Base-by-base conservation (phyloP, 2,329 filamentous ascomycete genomes). In the Shiraia sp. region DNA sequence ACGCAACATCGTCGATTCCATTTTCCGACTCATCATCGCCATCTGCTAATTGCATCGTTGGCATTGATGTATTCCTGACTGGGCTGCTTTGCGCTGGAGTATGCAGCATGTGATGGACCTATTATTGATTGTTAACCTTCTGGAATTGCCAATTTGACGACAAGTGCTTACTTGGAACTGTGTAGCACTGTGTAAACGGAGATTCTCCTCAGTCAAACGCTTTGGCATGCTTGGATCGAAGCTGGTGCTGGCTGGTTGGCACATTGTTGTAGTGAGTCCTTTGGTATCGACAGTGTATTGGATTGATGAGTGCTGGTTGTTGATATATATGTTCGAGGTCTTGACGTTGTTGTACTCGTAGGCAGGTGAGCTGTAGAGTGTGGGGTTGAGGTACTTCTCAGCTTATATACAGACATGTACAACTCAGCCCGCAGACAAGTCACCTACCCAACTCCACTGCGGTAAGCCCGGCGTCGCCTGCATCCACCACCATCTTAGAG, bases 151-250 rank as follows among this genome's bases (percentile, higher is more conserved):
- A 13, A 30, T 24, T 22, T 24, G 7, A 31, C 36, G 34, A 24
- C 17, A 2, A 16, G n/a, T 15, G 42, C 49, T 23, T 42, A 68
- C 66, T 53, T 61, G 57, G 13, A 37, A 36, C 23, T 44, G 53
- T 33, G 51, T 40, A 1, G 51, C 55, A 36, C 60, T 59, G 39
- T 69, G 64, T 29, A 59, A 40, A 33, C 55, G 51, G 22, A 69
- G 30, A 42, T 68, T 69, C 32, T 63, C 58, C 31, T 65, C 59
- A 1, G 65, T 66, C 27, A 68, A 49, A 25, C 31, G 41, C 37
- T 22, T 26, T 28, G 10, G 38, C 26, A 34, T 45, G 45, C 24
- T 40, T 45, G 44, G 15, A 39, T 40, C 40, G 45, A 55, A 41
- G 34, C 17, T 28, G 40, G 33, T 43, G 16, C 42, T 32, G 36